phyloP scores from a whole-genome alignment of 345 rosid genomes.

The Streptanthus diversifolius region DNA sequence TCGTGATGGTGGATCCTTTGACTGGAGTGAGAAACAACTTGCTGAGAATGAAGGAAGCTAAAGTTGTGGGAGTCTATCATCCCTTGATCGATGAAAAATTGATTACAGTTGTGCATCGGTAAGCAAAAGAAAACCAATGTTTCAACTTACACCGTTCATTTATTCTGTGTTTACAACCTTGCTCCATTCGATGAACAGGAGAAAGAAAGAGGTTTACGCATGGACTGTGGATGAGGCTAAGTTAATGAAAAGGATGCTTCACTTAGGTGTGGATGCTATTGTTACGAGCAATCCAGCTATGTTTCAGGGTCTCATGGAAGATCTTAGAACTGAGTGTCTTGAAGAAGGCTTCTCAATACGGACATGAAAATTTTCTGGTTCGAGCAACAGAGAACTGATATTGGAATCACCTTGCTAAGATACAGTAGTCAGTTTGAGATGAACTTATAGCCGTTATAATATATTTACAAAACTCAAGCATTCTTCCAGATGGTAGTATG shows the following conservation, averaged over 20 bases:
- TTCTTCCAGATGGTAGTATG: background rate
- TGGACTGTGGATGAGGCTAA: slow-evolving; percentile 86
- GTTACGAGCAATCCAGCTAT: slow-evolving; percentile 69
- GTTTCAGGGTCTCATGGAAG: slow-evolving; percentile 66
- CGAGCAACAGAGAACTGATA: background rate
- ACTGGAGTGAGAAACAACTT: slow-evolving; percentile 56
- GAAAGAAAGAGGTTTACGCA: slow-evolving; percentile 65
- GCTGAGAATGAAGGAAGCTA: slow-evolving; percentile 75
- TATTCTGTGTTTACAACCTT: slow-evolving; percentile 7
- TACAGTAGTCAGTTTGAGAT: background rate
- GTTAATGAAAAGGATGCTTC: slow-evolving; percentile 69
- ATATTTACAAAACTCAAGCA: background rate
- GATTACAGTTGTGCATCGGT: slow-evolving; percentile 60
- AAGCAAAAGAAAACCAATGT: slow-evolving; percentile 10
- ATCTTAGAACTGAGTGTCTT: slow-evolving; percentile 60
- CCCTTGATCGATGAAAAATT: slow-evolving; percentile 61
- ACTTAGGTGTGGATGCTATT: slow-evolving; percentile 61
- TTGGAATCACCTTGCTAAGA: background rate
- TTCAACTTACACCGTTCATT: background rate
- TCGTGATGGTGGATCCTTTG: slow-evolving; percentile 71
- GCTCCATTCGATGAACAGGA: slow-evolving; percentile 42
- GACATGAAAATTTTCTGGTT: slow-evolving; percentile 16
- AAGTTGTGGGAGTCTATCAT: slow-evolving; percentile 77
- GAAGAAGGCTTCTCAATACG: slow-evolving; percentile 62
- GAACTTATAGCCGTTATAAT: background rate